Evolutionary conservation across 163 green algal genomes (phyloP), one percentile per base, ranked within the genome.

Genomic region (Chloroidium sp.): DNA sequence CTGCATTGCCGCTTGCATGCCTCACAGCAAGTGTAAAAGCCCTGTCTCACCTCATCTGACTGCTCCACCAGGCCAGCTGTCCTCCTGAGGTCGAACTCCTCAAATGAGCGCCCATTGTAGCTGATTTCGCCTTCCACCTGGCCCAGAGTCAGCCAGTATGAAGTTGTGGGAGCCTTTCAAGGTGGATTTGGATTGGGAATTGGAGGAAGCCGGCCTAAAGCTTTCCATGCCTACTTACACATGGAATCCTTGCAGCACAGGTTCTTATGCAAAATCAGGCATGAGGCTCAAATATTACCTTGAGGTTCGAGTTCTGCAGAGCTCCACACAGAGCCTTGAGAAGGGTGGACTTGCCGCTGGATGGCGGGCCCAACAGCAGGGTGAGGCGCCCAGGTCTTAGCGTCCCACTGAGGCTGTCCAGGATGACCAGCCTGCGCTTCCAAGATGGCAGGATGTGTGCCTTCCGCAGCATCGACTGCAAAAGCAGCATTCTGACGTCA

Each of bases 361-460:
- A 86, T 2, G 92, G 93, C 0, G 93, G 93, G 1, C 93, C 93
- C 82, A 97, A 89, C 82, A 97, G 86, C 79, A 97, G 86, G 1
- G 89, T 94, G 68, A 92, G 12, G 57, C 86, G 85, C 57, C 90
- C 90, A n/a, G 89, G 86, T 10, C 74, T 80, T 13, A 90, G n/a
- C 10, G 89, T 62, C 12, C 81, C 79, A 62, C 64, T 84, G 62
- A 83, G 57, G 61, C 82, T 68, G 75, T 85, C 82, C 57, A 87
- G 64, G 67, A 84, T 84, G 74, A 75, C 80, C 68, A 87, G 75
- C 61, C 76, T 78, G 12, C 60, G 60, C 68, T 79, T 87, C 57
- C 69, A 61, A 1, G 72, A 59, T 0, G 78, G 80, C 8, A 83
- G 12, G 13, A 87, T 64, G 61, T 74, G 59, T 58, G 81, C 4